Evolutionary conservation across 805 yeast species (phyloP), one percentile per base, ranked within the genome.

Genomic region (Metschnikowia lachancei): DNA sequence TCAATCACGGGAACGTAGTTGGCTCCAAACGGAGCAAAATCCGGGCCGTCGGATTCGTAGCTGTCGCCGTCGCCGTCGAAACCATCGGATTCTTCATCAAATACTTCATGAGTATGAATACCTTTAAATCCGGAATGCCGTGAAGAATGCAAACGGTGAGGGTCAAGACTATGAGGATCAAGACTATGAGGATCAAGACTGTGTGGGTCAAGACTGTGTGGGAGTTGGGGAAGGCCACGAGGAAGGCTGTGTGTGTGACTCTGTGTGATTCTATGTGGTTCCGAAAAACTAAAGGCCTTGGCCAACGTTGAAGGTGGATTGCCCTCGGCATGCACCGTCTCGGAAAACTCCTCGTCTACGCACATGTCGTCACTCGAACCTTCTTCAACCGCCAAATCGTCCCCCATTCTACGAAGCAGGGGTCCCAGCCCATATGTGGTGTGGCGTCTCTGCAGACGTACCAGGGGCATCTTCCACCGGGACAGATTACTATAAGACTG

Each of bases 1-100:
- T 72, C 77, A 5, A 74, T 69, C 22, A 72, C 77, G 31, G 65
- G 69, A 12, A 72, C 74, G 47, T 62, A 66, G 55, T 70, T 46
- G 13, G 50, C 36, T 6, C 53, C 50, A 33, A 45, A 36, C 17
- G 44, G 33, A 31, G 33, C 11, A 13, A 35, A 45, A 3, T 17
- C 39, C 14, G n/a, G 43, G 3, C 16, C 32, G 6, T 34, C 39
- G 9, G 22, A n/a, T 9, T 46, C 53, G 1, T 34, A n/a, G 13
- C 16, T 24, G 7, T 37, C 46, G 19, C 31, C 28, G 9, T 37
- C 28, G 8, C 28, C 28, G 7, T 49, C 53, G 1, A 35, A 18
- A n/a, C 22, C 30, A 8, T 37, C 46, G 19, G 30, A 30, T 10
- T 37, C 43, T 19, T 35, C 44, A n/a, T 44, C 45, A 10, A 39